Conservation (phyloP, 129 eudicot species). For the Flaveria bidentis region DNA sequence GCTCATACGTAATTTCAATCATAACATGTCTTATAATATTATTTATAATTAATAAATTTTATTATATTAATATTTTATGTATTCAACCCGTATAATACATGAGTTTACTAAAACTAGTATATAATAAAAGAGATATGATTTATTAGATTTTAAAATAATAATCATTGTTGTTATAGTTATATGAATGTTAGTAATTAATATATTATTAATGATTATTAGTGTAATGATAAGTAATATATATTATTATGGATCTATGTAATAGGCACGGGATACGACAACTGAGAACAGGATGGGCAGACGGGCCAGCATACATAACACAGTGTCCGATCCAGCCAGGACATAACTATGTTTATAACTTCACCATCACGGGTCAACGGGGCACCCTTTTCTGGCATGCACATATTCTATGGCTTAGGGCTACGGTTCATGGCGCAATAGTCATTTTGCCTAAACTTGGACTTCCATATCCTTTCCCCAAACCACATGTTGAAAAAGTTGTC, state of each 20-base stretch:
- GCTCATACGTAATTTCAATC: too few relatives aligned
- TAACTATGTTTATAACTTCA: constrained; percentile 70
- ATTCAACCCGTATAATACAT: too few relatives aligned
- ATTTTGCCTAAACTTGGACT: constrained; percentile 73
- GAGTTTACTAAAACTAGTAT: too few relatives aligned
- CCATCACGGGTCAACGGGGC: constrained; percentile 78
- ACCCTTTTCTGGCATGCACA: constrained; percentile 90
- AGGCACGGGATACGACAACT: constrained; percentile 90
- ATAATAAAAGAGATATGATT: too few relatives aligned
- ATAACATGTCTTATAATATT: too few relatives aligned
- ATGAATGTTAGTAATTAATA: too few relatives aligned
- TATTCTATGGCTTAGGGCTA: constrained; percentile 74
- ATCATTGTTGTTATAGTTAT: too few relatives aligned
- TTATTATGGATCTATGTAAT: not conserved
- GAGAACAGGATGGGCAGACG: constrained; percentile 91
- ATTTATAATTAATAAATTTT: too few relatives aligned
- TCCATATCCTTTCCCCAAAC: constrained; percentile 83
- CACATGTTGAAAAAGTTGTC: constrained; percentile 65
- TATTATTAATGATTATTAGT: too few relatives aligned
- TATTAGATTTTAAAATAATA: too few relatives aligned
- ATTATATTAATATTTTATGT: too few relatives aligned
- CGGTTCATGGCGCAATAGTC: constrained; percentile 79
- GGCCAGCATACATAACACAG: constrained; percentile 83
- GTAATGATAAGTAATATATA: too few relatives aligned
- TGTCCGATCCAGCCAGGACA: constrained; percentile 82